A percentile compares a stretch with the other conserved stretches of the same genome.
phyloP scores from a whole-genome alignment of 805 yeast genomes.

The Yarrowia divulgata region DNA sequence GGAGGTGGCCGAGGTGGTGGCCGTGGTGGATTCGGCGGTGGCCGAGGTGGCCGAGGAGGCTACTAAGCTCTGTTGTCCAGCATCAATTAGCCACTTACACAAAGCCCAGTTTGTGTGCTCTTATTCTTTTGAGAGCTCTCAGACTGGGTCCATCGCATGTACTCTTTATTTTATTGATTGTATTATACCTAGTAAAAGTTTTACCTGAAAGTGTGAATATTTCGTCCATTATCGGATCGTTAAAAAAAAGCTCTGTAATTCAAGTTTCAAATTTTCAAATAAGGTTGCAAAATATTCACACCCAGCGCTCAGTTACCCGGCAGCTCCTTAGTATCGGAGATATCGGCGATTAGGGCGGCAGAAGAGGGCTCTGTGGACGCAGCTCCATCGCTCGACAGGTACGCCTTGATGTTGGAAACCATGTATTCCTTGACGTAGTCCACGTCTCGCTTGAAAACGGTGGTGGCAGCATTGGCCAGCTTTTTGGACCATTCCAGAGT shows the following conservation, averaged over 20 bases:
- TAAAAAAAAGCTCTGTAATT: no score
- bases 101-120: background rate
- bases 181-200: conserved; percentile 15
- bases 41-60: conserved; percentile 33
- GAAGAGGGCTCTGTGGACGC: background rate
- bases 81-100: conserved; percentile 13
- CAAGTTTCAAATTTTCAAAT: conserved; percentile 25
- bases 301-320: conserved; percentile 21
- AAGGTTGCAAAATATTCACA: background rate
- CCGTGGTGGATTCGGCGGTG: conserved; percentile 35
- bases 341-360: conserved; percentile 19
- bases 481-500: conserved; percentile 28
- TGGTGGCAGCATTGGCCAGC: background rate
- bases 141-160: conserved; percentile 22
- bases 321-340: conserved; percentile 29
- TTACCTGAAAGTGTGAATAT: background rate
- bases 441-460: conserved; percentile 17
- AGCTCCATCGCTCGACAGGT: background rate
- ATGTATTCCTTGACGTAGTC: conserved; percentile 6
- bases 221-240: no score
- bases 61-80: conserved; percentile 12
- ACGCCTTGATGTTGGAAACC: conserved; percentile 6
- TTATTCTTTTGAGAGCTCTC: no score
- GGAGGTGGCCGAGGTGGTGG: conserved; percentile 40
- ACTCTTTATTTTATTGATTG: conserved; percentile 39